A percentile compares a stretch with the other conserved stretches of the same genome.
Conservation (phyloP, 352 stramenopile genomes). For the Blastocystis sp. region DNA sequence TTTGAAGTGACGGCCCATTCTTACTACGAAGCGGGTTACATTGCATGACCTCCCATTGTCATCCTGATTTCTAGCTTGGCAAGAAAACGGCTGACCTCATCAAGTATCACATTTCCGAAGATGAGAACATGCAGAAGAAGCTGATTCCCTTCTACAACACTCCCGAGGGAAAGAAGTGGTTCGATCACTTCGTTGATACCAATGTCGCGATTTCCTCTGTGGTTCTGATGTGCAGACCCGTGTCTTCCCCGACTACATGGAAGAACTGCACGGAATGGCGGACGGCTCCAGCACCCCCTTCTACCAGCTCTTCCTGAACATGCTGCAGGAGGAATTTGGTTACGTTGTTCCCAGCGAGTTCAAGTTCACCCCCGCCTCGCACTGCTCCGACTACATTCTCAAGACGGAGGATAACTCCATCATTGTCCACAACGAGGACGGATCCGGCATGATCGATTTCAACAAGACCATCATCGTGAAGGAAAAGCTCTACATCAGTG, state of each 20-base stretch:
- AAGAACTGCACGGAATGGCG: slow-evolving; percentile 53
- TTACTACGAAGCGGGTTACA: slow-evolving; percentile 64
- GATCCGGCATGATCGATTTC: slow-evolving; percentile 66
- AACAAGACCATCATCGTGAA: slow-evolving; percentile 66
- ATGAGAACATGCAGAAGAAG: slow-evolving; percentile 64
- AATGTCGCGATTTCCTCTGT: neutral
- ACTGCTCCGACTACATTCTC: slow-evolving; percentile 68
- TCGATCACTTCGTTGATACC: slow-evolving; percentile 51
- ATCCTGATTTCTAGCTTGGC: slow-evolving; percentile 45
- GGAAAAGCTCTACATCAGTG: slow-evolving; percentile 59
- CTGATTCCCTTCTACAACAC: slow-evolving; percentile 69
- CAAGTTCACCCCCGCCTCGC: slow-evolving; percentile 17
- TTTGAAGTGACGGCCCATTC: slow-evolving; percentile 29
- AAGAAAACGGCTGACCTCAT: slow-evolving; percentile 64
- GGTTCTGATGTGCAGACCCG: neutral
- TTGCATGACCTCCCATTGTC: neutral
- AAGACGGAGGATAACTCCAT: slow-evolving; percentile 49
- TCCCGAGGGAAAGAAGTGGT: slow-evolving; percentile 60
- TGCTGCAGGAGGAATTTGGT: slow-evolving; percentile 64
- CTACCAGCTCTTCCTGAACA: slow-evolving; percentile 67
- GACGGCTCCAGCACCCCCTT: slow-evolving; percentile 43
- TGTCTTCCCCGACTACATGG: slow-evolving; percentile 66
- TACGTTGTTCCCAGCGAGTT: slow-evolving; percentile 61
- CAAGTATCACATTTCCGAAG: slow-evolving; percentile 48
- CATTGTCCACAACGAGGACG: slow-evolving; percentile 69